Evolutionary conservation across 208 protist species (phyloP), one percentile per base, ranked within the genome.

Genomic region (Trichomonas tenax): DNA sequence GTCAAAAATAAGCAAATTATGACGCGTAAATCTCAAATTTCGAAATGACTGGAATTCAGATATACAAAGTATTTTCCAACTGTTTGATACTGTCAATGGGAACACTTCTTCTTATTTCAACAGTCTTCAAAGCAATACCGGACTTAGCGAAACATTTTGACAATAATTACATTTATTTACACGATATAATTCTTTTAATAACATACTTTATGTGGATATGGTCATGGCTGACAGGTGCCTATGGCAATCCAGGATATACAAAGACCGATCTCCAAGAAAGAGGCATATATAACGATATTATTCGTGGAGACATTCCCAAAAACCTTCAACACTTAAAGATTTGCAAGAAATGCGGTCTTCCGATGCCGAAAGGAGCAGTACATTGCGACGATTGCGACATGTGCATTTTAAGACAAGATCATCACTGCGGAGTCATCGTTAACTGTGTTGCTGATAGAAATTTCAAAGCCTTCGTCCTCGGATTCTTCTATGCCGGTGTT

Each of bases 391-490:
- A 40, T 48, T 93, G 86, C 44, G 44, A 44, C 17, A 51, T 21
- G 1, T 93, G 86, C 44, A 14, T 48, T 34, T 51, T 93, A n/a
- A 48, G 86, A 51, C 3, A 51, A 34, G 86, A 93, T 93, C 86
- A 93, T 93, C 86, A 93, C 31, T 93, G 86, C 44, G 86, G 40
- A 40, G 44, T 93, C 45, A 58, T 41, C 15, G 86, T 41, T 14
- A 34, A 93, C 26, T 93, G 86, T 38, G n/a, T 93, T 51, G 86
- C 86, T 21, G 86, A 93, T 51, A 93, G 44, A 31, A 93, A 93
- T 58, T 93, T 93, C 26, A 93, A 93, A 38, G 40, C 86, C 36
- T 93, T 93, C 38, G 44, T 93, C 2, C 86, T 93, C 15, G 17
- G n/a, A 9, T 93, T 93, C 31, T 51, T 48, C 14, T 93, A 93